phyloP scores from a whole-genome alignment of 1,139 yeast species.

The Spencermartinsiella ligniputridi region DNA sequence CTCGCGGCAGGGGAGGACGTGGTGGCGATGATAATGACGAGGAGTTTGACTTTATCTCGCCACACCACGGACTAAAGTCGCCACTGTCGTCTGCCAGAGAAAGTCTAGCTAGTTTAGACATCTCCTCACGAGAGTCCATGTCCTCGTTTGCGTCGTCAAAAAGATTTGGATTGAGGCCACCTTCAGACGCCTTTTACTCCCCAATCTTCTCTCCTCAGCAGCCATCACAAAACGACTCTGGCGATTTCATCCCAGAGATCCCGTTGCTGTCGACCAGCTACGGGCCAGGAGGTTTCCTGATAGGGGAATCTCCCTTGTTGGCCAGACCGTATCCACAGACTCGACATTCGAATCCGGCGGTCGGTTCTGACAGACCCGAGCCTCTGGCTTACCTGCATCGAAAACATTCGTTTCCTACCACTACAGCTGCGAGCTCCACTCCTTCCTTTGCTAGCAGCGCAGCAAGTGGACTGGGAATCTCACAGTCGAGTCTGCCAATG shows the following conservation, averaged over 20 bases:
- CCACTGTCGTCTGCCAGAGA: conserved; percentile 1
- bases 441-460: conserved; percentile 5
- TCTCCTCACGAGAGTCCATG: background rate
- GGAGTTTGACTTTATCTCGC: background rate
- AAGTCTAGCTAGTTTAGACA: conserved; percentile 1
- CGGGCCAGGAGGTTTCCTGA: background rate
- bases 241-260: background rate
- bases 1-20: background rate
- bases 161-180: background rate
- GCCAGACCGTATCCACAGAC: background rate
- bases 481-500: background rate
- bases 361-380: background rate
- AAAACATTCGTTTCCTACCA: background rate
- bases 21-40: conserved; percentile 4
- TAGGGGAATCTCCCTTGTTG: background rate
- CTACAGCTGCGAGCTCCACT: conserved; percentile 4
- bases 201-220: background rate
- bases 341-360: background rate
- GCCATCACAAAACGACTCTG: background rate
- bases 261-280: background rate
- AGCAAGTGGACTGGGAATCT: background rate
- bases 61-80: background rate
- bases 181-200: background rate
- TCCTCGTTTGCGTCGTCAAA: conserved; percentile 1
- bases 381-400: background rate